phyloP scores from a whole-genome alignment of 2,329 filamentous ascomycete genomes.

The Colletotrichum cereale region DNA sequence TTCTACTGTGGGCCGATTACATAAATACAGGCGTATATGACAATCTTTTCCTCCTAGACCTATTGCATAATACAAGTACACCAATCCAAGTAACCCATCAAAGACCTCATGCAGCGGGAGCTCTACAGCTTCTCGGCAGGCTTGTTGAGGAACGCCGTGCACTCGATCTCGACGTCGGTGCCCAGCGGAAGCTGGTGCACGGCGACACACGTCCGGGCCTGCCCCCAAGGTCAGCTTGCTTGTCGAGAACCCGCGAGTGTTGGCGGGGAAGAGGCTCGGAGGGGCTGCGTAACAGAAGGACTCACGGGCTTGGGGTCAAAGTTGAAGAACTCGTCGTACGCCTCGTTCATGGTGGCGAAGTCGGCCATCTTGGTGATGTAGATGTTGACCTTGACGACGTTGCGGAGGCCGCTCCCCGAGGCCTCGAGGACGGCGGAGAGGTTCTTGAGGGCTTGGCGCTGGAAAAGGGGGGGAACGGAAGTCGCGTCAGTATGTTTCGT shows the following conservation, averaged over 20 bases:
- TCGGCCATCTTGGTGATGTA: conserved; percentile 75
- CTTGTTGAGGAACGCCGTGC: conserved; percentile 55
- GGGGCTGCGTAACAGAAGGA: conserved; percentile 7
- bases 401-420: conserved; percentile 68
- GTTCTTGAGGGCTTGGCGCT: conserved; percentile 70
- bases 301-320: conserved; percentile 61
- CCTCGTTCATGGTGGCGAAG: conserved; percentile 70
- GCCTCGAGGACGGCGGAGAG: conserved; percentile 70
- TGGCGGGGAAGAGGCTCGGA: neutral
- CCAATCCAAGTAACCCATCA: neutral
- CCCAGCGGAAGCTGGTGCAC: conserved; percentile 79
- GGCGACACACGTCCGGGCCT: conserved; percentile 76
- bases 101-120: too few species aligned
- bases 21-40: neutral
- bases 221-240: neutral
- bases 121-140: conserved; percentile 34
- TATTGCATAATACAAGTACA: neutral
- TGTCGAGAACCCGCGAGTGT: neutral
- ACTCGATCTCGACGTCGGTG: conserved; percentile 82
- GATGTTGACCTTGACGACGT: conserved; percentile 76
- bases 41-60: neutral
- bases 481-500: conserved; percentile 19
- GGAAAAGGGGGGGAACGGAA: conserved; percentile 37
- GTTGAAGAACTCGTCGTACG: conserved; percentile 63
- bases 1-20: neutral